phyloP scores from a whole-genome alignment of 2,329 filamentous ascomycete species.

The Ceratocystis albifundus region DNA sequence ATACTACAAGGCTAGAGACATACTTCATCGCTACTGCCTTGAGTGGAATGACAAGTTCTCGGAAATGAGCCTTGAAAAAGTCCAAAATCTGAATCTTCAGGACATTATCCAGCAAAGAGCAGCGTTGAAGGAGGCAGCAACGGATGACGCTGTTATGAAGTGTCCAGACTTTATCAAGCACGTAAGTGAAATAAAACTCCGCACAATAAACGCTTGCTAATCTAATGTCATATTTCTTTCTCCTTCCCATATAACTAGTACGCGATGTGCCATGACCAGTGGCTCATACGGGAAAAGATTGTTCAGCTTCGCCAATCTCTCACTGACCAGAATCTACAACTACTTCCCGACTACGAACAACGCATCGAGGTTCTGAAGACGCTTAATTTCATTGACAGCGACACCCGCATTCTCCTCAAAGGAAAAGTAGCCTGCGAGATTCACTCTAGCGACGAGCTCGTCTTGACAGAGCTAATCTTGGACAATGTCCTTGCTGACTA shows the following conservation, averaged over 20 bases:
- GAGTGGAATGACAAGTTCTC: conserved; percentile 48
- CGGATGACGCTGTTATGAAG: conserved; percentile 51
- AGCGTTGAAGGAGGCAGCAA: conserved; percentile 50
- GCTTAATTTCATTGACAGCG: conserved; percentile 79
- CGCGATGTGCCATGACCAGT: conserved; percentile 91
- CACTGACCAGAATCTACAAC: conserved; percentile 90
- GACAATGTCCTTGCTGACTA: conserved; percentile 94
- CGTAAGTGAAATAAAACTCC: conserved; percentile 40
- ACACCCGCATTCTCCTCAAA: conserved; percentile 82
- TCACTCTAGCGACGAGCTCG: conserved; percentile 90
- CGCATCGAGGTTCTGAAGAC: conserved; percentile 85
- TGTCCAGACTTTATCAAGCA: conserved; percentile 81
- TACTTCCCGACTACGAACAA: conserved; percentile 94
- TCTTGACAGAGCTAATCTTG: conserved; percentile 88
- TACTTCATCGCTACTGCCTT: conserved; percentile 63
- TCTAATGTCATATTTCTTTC: background rate
- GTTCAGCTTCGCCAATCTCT: conserved; percentile 74
- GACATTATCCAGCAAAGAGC: conserved; percentile 64
- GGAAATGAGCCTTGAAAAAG: conserved; percentile 68
- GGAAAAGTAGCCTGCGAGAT: conserved; percentile 98
- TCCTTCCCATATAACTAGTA: conserved; percentile 44
- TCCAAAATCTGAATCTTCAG: conserved; percentile 72
- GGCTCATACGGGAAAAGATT: conserved; percentile 92
- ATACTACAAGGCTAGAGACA: conserved; percentile 47
- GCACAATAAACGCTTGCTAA: conserved; percentile 5